Conservation (phyloP, 345 rosid genomes). For the Citropsis articulata region DNA sequence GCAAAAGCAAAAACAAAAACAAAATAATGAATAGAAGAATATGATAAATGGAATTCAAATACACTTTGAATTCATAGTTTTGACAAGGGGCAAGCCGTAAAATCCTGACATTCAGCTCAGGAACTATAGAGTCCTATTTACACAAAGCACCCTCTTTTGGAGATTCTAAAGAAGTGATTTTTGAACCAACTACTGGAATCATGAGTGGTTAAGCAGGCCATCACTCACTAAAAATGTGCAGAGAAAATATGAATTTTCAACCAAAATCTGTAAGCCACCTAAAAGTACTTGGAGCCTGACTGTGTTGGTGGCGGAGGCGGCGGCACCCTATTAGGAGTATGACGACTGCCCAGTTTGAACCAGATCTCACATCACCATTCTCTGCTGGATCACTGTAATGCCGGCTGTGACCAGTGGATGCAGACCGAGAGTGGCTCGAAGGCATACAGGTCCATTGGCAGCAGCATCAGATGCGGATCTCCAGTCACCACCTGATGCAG, state of each 20-base stretch:
- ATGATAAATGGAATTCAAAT: slow-evolving; percentile 28
- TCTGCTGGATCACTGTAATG: slow-evolving; percentile 50
- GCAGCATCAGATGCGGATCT: slow-evolving; percentile 84
- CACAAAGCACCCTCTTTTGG: slow-evolving; percentile 19
- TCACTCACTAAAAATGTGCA: slow-evolving; percentile 11
- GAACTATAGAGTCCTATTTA: slow-evolving; percentile 28
- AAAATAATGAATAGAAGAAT: slow-evolving; percentile 17
- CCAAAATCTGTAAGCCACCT: slow-evolving; percentile 3
- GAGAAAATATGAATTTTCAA: slow-evolving; percentile 1
- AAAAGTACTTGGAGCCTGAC: slow-evolving; percentile 26
- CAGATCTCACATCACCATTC: slow-evolving; percentile 64
- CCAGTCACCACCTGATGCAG: slow-evolving; percentile 78
- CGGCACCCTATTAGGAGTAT: slow-evolving; percentile 69
- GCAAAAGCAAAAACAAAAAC: background rate
- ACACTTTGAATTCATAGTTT: slow-evolving; percentile 21
- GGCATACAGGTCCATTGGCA: slow-evolving; percentile 48
- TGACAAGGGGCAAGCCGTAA: slow-evolving; percentile 8
- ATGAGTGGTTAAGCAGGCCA: slow-evolving; percentile 11
- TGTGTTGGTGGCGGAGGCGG: slow-evolving; percentile 55
- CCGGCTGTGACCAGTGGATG: slow-evolving; percentile 58
- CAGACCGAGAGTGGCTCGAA: slow-evolving; percentile 41
- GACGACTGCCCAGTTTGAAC: slow-evolving; percentile 55
- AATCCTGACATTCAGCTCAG: slow-evolving; percentile 17
- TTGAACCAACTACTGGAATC: slow-evolving; percentile 7
- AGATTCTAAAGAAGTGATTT: background rate